Base-by-base conservation (phyloP, 2,329 filamentous ascomycete genomes). In the Colletotrichum tabaci region DNA sequence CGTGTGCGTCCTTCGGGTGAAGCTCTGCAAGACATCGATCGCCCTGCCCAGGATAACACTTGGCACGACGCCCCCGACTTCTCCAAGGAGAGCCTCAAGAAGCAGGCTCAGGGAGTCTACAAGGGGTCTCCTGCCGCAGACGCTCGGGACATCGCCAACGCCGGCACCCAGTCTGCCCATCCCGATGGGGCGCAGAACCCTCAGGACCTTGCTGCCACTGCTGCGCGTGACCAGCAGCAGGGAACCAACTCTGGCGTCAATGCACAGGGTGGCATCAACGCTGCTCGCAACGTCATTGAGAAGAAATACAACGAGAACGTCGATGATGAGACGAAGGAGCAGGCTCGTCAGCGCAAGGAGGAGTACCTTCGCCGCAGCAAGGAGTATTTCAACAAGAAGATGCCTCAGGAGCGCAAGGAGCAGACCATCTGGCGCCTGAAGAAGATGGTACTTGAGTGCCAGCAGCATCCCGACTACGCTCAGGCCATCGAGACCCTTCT, bases 361-460 rank as follows among this genome's bases (percentile, higher is more conserved):
- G 83, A 86, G 66, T 84, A 85, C 47, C 82, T 82, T 38, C 82
- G 79, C 49, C 81, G 87, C 68, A 87, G 92, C 35, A 91, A 88
- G 79, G 90, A 93, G 76, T 98, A 98, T 80, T 85, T 98, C 66
- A 88, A 90, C 76, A 89, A 91, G 78, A 99, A 98, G 87, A 88
- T 99, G 83, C 95, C 96, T 1, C 86, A 96, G 82, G 95, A 98
- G 82, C 94, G 96, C 72, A 94, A 95, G 72, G 95, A 98, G 9
- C 95, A 98, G 86, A 92, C 92, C 67, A 92, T 98, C 77, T 98
- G 91, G 89, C 93, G 96, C 47, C 84, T 99, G 75, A 99, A 90
- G 91, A 98, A 98, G 90, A 97, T 98, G 93, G 86, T 99, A 49
- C 91, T 98, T 56, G 96, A 99, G 83, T 95, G 97, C 77, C 96